Percentiles rank a stretch among this genome's conserved stretches.
Evolutionary conservation across 73 alveolate genomes (phyloP).

Genomic region (Blepharisma japonicum): DNA sequence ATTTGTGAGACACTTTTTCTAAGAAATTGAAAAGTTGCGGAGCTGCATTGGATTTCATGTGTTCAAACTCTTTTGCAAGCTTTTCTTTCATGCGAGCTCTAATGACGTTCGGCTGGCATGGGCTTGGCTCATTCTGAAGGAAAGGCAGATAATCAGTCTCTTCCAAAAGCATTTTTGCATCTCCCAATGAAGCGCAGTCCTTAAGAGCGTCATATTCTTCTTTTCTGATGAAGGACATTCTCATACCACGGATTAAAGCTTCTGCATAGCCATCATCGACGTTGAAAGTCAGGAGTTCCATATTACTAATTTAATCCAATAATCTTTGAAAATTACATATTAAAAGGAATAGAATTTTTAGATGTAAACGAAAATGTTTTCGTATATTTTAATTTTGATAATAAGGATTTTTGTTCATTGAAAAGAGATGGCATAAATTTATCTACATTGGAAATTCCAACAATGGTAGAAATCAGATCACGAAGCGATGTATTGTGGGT

Average conservation of each 20-base stretch:
- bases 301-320: neutral
- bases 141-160: constrained; percentile 87
- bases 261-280: constrained; percentile 97
- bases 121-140: constrained; percentile 77
- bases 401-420: no score
- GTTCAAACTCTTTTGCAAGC: constrained; percentile 93
- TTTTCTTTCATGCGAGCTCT: constrained; percentile 83
- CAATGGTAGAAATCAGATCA: no score
- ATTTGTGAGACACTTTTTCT: constrained; percentile 37
- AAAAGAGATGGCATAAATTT: no score
- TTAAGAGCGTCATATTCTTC: constrained; percentile 86
- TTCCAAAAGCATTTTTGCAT: constrained; percentile 76
- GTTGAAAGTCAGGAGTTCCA: constrained; percentile 89
- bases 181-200: constrained; percentile 79
- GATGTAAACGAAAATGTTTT: no score
- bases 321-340: no score
- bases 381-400: no score
- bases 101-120: constrained; percentile 62
- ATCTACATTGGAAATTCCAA: no score
- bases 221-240: constrained; percentile 92
- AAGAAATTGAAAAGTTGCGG: constrained; percentile 87
- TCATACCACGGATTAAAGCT: constrained; percentile 92
- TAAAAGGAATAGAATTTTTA: no score
- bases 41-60: constrained; percentile 83
- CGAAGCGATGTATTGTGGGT: no score